These are phyloP conservation scores for Herpetomonas samuelpessoai DNA, from an alignment of 208 protist genomes.

Conservation along the genomic window DNA sequence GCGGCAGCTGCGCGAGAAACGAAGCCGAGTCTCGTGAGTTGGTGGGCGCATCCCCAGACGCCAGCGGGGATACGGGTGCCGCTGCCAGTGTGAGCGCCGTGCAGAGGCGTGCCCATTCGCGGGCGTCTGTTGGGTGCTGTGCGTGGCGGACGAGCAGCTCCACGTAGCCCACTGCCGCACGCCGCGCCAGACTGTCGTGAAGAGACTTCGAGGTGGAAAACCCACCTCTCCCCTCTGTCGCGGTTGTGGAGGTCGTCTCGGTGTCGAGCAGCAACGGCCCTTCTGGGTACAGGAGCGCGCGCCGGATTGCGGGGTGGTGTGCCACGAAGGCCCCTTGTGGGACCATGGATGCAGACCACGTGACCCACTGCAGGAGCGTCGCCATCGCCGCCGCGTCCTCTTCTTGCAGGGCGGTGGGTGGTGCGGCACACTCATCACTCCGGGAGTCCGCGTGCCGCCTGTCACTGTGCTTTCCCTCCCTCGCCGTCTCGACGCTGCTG, in stretches of 20 bases:
- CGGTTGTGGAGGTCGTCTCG: constrained; percentile 2
- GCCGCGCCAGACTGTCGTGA: constrained; percentile 21
- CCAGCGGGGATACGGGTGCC: too few relatives aligned
- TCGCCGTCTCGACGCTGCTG: too few relatives aligned
- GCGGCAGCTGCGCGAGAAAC: too few relatives aligned
- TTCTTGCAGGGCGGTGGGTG: not conserved
- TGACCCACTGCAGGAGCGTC: constrained; percentile 15
- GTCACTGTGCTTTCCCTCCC: too few relatives aligned
- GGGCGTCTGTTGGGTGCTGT: constrained; percentile 2
- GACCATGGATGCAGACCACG: not conserved
- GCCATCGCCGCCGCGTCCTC: not conserved
- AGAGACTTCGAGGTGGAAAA: constrained; percentile 1
- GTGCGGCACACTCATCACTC: too few relatives aligned
- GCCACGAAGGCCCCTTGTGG: not conserved
- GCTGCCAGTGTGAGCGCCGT: constrained; percentile 10
- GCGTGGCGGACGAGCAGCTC: constrained; percentile 30
- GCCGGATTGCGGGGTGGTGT: not conserved
- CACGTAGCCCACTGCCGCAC: constrained; percentile 36
- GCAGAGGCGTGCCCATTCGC: constrained; percentile 31
- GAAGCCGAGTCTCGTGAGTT: too few relatives aligned
- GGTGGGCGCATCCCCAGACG: too few relatives aligned
- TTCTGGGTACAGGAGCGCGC: constrained; percentile 2
- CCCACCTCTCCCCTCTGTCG: too few relatives aligned
- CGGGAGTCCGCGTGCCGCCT: too few relatives aligned
- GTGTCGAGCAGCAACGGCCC: constrained; percentile 11